phyloP scores from a whole-genome alignment of 2,329 filamentous ascomycete genomes.

The Phaeosphaeria sp. region DNA sequence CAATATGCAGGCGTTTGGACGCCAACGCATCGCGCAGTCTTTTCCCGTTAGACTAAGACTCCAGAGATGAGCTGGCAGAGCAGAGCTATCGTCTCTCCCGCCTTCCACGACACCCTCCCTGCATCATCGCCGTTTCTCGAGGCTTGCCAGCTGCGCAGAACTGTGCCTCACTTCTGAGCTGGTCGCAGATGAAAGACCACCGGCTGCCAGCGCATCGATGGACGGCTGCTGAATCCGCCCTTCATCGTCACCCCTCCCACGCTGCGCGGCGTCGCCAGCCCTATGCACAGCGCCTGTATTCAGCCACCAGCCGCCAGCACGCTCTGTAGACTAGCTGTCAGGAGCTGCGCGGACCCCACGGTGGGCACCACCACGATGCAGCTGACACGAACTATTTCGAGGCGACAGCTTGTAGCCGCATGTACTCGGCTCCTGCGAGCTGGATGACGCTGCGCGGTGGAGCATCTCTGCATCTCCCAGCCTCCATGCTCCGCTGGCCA shows the following conservation, averaged over 20 bases:
- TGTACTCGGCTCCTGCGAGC: conserved; percentile 10
- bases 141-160: conserved; percentile 27
- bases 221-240: conserved; percentile 22
- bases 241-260: conserved; percentile 19
- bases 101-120: conserved; percentile 17
- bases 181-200: conserved; percentile 25
- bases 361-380: conserved; percentile 16
- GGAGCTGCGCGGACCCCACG: conserved; percentile 23
- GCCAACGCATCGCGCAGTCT: conserved; percentile 43
- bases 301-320: conserved; percentile 35
- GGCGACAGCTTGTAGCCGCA: conserved; percentile 18
- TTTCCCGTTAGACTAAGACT: conserved; percentile 25
- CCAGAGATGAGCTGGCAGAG: conserved; percentile 43
- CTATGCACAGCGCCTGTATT: conserved; percentile 12
- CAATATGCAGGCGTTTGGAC: conserved; percentile 47
- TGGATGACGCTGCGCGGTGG: conserved; percentile 15
- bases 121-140: conserved; percentile 20
- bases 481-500: conserved; percentile 6
- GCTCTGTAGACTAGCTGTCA: conserved; percentile 11
- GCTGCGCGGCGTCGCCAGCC: conserved; percentile 12
- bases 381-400: conserved; percentile 23
- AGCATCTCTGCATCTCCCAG: conserved; percentile 16
- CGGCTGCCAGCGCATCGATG: conserved; percentile 33
- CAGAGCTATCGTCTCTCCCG: conserved; percentile 25
- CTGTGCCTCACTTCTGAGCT: conserved; percentile 26